Conservation (phyloP, 192 early-diverging fungal species). For the Gamsiella multidivaricata region DNA sequence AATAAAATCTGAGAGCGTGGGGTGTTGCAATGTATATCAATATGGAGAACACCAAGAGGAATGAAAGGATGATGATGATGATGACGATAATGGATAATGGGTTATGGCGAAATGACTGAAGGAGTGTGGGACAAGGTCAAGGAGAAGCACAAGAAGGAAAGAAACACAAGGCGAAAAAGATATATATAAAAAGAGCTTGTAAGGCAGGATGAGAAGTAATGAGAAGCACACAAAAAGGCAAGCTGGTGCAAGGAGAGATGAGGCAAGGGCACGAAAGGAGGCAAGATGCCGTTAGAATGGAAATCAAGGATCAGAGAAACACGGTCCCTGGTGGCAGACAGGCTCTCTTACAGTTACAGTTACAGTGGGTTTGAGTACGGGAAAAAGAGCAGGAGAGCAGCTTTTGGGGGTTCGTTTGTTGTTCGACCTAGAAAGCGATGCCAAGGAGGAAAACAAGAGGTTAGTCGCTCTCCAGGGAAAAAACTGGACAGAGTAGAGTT, state of each 20-base stretch:
- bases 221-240: background rate
- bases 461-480: no score
- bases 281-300: constrained; percentile 10
- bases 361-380: background rate
- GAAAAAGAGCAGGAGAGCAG: background rate
- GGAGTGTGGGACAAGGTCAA: constrained; percentile 4
- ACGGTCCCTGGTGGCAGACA: constrained; percentile 21
- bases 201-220: background rate
- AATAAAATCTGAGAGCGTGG: no score
- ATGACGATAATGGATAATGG: no score
- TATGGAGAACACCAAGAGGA: background rate
- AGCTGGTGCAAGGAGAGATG: constrained; percentile 2
- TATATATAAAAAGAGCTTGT: background rate
- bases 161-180: background rate
- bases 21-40: no score
- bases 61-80: no score
- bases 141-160: constrained; percentile 1
- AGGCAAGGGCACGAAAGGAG: constrained; percentile 11
- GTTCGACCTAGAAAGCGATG: constrained; percentile 16
- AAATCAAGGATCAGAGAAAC: constrained; percentile 22
- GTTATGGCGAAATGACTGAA: background rate
- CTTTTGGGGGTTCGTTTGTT: background rate
- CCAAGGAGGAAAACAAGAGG: no score
- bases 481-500: no score
- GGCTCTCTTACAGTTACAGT: no score